Percentiles rank a stretch among this genome's conserved stretches.
Evolutionary conservation across 345 rosid species (phyloP).

Genomic region (Salix arbutifolia): DNA sequence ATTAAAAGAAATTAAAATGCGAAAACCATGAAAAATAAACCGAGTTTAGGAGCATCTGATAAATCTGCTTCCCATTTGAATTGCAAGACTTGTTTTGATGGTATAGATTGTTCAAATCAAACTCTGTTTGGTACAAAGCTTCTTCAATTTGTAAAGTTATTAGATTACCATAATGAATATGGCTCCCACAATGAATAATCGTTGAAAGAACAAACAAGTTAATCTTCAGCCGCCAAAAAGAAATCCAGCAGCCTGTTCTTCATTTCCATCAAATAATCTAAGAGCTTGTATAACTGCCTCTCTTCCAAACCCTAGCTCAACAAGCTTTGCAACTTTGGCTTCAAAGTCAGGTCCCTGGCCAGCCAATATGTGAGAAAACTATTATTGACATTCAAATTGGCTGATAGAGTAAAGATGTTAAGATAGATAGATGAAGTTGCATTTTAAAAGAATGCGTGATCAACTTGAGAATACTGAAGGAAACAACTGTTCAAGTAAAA

Average conservation of each 20-base stretch:
- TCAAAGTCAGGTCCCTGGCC: slow-evolving; percentile 74
- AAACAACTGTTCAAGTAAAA: background rate
- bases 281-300: slow-evolving; percentile 87
- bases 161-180: background rate
- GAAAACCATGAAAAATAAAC: background rate
- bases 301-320: slow-evolving; percentile 78
- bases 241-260: slow-evolving; percentile 95
- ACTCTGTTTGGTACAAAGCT: background rate
- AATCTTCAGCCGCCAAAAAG: slow-evolving; percentile 72
- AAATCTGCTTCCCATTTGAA: slow-evolving; percentile 11
- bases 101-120: background rate
- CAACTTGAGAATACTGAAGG: background rate
- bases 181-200: background rate
- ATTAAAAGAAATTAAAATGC: too few relatives aligned
- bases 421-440: background rate
- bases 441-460: background rate
- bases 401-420: background rate
- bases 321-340: slow-evolving; percentile 85
- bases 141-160: background rate
- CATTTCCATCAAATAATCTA: slow-evolving; percentile 72
- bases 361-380: background rate
- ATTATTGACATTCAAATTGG: background rate
- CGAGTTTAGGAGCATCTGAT: background rate
- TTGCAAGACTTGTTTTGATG: background rate
- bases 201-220: background rate